Evolutionary conservation across 129 eudicot species (phyloP).

Genomic region (Chrysanthemum seticuspe): DNA sequence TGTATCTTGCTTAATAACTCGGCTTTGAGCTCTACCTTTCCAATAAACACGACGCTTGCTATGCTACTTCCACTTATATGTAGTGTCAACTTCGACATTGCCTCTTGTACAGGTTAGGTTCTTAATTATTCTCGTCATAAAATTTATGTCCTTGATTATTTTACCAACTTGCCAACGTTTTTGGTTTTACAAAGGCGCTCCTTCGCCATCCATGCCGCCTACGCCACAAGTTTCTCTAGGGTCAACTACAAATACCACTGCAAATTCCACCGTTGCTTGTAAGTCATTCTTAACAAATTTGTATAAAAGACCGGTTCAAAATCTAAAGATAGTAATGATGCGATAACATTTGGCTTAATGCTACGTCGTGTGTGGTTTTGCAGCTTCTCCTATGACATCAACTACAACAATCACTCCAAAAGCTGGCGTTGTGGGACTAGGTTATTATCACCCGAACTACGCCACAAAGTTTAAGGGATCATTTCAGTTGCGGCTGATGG

Average conservation of each 20-base stretch:
- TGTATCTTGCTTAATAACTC: conserved; percentile 37
- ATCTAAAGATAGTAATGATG: neutral
- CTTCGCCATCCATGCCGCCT: conserved; percentile 29
- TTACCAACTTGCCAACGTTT: neutral
- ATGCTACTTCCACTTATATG: conserved; percentile 35
- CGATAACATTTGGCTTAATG: conserved; percentile 1
- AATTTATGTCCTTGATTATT: neutral
- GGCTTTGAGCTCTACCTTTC: conserved; percentile 28
- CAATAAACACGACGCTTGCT: conserved; percentile 34
- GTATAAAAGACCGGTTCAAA: neutral
- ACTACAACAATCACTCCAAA: conserved; percentile 15
- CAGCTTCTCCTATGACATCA: conserved; percentile 31
- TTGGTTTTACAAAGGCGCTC: conserved; percentile 21
- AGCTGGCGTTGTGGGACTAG: conserved; percentile 22
- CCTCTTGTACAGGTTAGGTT: conserved; percentile 33
- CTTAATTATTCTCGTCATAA: neutral
- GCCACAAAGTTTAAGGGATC: conserved; percentile 21
- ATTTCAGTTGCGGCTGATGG: conserved; percentile 11
- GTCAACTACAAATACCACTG: conserved; percentile 24
- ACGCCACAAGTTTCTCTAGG: conserved; percentile 38
- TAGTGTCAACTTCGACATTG: conserved; percentile 29
- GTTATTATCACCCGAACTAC: conserved; percentile 17
- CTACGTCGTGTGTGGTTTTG: neutral
- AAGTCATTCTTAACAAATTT: conserved; percentile 19
- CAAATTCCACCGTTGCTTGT: conserved; percentile 33